These are phyloP conservation scores for Knufia petricola DNA, from an alignment of 2,329 filamentous ascomycete species.

Conservation along the genomic window DNA sequence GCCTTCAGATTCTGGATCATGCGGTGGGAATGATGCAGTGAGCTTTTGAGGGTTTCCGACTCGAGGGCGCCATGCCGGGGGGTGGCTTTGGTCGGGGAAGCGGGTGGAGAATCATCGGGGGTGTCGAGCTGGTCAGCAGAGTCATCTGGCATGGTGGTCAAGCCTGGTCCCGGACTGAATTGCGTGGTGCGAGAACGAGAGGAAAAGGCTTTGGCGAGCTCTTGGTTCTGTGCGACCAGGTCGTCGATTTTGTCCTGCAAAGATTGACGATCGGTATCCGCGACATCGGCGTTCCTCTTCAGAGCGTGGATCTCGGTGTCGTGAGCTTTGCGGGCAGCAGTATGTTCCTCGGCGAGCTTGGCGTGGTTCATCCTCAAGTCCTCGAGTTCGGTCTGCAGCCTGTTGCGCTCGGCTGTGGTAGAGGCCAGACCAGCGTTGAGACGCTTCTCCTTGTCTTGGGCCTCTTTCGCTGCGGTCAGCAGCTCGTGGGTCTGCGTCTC, in stretches of 20 bases:
- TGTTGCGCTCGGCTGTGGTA: conserved; percentile 63
- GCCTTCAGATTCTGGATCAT: conserved; percentile 94
- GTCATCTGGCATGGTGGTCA: conserved; percentile 5
- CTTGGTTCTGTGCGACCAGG: conserved; percentile 76
- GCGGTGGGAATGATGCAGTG: conserved; percentile 83
- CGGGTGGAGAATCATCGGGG: conserved; percentile 81
- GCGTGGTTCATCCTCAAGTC: conserved; percentile 73
- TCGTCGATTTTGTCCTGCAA: conserved; percentile 84
- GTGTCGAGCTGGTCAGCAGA: conserved; percentile 52
- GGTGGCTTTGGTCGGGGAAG: conserved; percentile 83
- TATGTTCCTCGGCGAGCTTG: conserved; percentile 72
- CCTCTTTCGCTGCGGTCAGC: conserved; percentile 61
- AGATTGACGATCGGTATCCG: conserved; percentile 66
- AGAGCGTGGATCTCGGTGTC: conserved; percentile 80
- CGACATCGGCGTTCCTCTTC: conserved; percentile 67
- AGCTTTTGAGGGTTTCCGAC: conserved; percentile 88
- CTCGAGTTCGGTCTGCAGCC: conserved; percentile 76
- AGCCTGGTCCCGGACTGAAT: conserved; percentile 25
- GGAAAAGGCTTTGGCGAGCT: conserved; percentile 75
- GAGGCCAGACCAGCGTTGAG: conserved; percentile 62
- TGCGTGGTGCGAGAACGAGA: conserved; percentile 61
- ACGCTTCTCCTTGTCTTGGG: conserved; percentile 72
- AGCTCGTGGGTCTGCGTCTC: conserved; percentile 87
- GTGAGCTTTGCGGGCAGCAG: conserved; percentile 66
- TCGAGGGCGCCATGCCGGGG: conserved; percentile 87